These are phyloP conservation scores for Kokia cookei DNA, from an alignment of 441 rosid genomes.

Conservation along the genomic window DNA sequence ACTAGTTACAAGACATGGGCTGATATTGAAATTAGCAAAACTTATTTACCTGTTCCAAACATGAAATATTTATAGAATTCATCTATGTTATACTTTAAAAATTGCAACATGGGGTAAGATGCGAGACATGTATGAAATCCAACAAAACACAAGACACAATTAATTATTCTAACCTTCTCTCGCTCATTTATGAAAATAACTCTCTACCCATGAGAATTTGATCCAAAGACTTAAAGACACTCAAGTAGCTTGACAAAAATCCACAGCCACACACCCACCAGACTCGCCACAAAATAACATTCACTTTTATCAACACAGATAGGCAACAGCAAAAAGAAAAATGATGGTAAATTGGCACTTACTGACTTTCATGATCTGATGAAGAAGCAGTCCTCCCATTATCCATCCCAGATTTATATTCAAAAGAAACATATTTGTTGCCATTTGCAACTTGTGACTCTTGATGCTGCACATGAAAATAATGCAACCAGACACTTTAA, in stretches of 20 bases:
- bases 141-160: not conserved
- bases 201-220: not conserved
- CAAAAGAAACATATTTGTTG: constrained; percentile 85
- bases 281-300: not conserved
- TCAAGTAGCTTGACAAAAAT: not conserved
- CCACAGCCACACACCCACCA: not conserved
- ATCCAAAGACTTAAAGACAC: not conserved
- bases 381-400: constrained; percentile 92
- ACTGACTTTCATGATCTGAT: constrained; percentile 98
- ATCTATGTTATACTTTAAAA: not conserved
- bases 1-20: not conserved
- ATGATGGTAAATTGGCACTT: constrained; percentile 38
- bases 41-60: not conserved
- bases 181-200: not conserved
- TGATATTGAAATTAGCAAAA: not conserved
- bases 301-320: not conserved
- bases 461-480: constrained; percentile 66
- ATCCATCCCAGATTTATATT: constrained; percentile 97
- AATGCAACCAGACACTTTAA: constrained; percentile 11
- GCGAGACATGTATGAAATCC: not conserved
- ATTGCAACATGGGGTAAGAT: not conserved
- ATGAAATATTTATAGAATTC: not conserved
- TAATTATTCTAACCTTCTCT: not conserved
- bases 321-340: not conserved
- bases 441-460: constrained; percentile 81